Evolutionary conservation across 306 rosid species (phyloP).

Genomic region (Vigna mungo): DNA sequence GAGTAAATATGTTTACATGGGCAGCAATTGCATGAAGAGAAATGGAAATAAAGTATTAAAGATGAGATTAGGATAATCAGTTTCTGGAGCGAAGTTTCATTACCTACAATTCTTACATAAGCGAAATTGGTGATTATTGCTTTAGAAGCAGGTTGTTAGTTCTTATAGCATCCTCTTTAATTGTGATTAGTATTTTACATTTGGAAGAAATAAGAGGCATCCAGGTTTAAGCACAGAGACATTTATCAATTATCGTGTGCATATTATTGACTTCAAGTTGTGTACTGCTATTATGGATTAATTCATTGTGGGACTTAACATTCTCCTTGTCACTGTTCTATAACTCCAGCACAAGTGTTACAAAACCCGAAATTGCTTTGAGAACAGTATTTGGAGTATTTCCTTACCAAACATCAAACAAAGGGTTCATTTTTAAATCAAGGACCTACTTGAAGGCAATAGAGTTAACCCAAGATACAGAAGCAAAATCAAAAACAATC

Average conservation of each 20-base stretch:
- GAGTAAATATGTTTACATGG: not conserved
- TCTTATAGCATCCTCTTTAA: slow-evolving; percentile 12
- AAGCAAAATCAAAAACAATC: too few species aligned
- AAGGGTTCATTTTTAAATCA: too few species aligned
- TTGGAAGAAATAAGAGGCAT: slow-evolving; percentile 14
- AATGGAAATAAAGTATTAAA: not conserved
- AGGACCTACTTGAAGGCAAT: too few species aligned
- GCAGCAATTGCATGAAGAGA: slow-evolving; percentile 25
- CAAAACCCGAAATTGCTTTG: too few species aligned
- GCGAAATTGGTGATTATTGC: not conserved
- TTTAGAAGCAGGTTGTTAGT: slow-evolving; percentile 34
- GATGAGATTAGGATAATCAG: slow-evolving; percentile 28
- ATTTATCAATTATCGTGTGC: not conserved
- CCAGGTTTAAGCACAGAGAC: not conserved
- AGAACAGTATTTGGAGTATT: too few species aligned
- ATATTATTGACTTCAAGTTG: too few species aligned
- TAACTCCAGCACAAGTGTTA: too few species aligned
- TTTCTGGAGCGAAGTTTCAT: slow-evolving; percentile 23
- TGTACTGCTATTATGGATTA: too few species aligned
- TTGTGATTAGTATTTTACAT: slow-evolving; percentile 19
- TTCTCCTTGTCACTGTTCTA: too few species aligned
- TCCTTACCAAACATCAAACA: too few species aligned
- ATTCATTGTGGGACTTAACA: too few species aligned
- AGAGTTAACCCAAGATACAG: too few species aligned
- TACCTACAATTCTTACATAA: not conserved